Base-by-base conservation (phyloP, 106 monocot species). In the Alisma plantagoaquatica region DNA sequence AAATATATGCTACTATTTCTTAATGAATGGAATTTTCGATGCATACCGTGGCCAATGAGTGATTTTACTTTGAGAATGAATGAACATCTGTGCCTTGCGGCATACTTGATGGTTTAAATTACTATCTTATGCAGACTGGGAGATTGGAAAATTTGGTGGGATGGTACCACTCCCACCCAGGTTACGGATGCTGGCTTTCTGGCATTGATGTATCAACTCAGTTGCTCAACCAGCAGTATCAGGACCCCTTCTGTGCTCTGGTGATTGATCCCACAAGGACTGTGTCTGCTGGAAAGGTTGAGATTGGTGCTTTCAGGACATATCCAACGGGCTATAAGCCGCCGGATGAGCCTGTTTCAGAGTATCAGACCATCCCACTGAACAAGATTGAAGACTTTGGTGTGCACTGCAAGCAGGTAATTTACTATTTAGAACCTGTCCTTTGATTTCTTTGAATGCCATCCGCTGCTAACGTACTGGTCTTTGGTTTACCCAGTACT, bases 301-400 rank as follows among this genome's bases (percentile, higher is more conserved):
- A 96, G 57, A 89, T 96, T 55, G 96, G 96, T 42, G 96, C 96
- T 51, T 96, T 89, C 27, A 80, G 96, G 65, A 87, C 96, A 49
- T 96, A 89, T 38, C 96, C 88, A 4, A 48, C 80, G 54, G 96
- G 84, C 2, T 89, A 84, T 69, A 96, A 89, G 26, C 96, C 96
- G 26, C 71, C 88, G 18, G 89, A 96, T 61, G 96, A 96, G 56
- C 96, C 96, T 17, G 81, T 89, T 3, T 96, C 96, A 11, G 96
- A 96, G 51, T 96, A 89, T 26, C 96, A 96, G 51, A 96, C 96
- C 6, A 96, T 96, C 49, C 96, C 96, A 19, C 78, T 96, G 2
- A 96, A 89, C 59, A 96, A 96, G 63, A 96, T 96, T 54, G 96
- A 96, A 72, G 96, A 96, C 56, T 96, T 96, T 67, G 96, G 89